Evolutionary conservation across 441 rosid species (phyloP).

Genomic region (Isatis lusitanica): DNA sequence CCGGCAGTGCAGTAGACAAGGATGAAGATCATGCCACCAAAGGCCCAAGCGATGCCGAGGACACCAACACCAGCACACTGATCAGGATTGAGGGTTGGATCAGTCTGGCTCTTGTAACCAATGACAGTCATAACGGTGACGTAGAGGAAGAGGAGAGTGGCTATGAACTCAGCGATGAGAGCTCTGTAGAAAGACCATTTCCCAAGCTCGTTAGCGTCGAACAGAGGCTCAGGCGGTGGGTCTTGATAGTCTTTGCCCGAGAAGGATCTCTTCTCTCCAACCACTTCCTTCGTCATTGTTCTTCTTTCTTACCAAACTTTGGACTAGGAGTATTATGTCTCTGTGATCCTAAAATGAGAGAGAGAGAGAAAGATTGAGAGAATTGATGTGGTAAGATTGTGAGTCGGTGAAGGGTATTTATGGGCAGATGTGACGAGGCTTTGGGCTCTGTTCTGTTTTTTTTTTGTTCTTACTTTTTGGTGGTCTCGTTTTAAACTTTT

Average conservation of each 20-base stretch:
- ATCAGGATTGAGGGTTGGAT: slow-evolving; percentile 37
- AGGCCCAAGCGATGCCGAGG: slow-evolving; percentile 92
- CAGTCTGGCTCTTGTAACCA: slow-evolving; percentile 67
- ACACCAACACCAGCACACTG: slow-evolving; percentile 78
- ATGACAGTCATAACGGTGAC: slow-evolving; percentile 75
- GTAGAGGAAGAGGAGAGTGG: slow-evolving; percentile 85
- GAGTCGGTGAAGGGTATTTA: slow-evolving; percentile 37
- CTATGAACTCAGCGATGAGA: slow-evolving; percentile 82
- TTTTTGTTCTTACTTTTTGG: background rate
- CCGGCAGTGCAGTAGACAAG: slow-evolving; percentile 98
- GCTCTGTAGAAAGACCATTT: slow-evolving; percentile 93
- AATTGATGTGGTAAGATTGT: slow-evolving; percentile 20
- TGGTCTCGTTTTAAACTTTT: background rate
- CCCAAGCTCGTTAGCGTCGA: slow-evolving; percentile 57
- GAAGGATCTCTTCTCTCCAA: slow-evolving; percentile 54
- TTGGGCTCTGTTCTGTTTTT: background rate
- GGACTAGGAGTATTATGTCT: background rate
- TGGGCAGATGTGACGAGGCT: slow-evolving; percentile 36
- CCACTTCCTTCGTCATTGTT: slow-evolving; percentile 51
- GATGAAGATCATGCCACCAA: slow-evolving; percentile 92
- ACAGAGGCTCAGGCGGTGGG: slow-evolving; percentile 83
- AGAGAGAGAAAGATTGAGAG: background rate
- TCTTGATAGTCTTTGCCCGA: slow-evolving; percentile 81
- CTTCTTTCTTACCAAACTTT: background rate
- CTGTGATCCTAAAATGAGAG: background rate